Evolutionary conservation across 352 stramenopile genomes (phyloP).

Genomic region (Globisporangium camurandrum): DNA sequence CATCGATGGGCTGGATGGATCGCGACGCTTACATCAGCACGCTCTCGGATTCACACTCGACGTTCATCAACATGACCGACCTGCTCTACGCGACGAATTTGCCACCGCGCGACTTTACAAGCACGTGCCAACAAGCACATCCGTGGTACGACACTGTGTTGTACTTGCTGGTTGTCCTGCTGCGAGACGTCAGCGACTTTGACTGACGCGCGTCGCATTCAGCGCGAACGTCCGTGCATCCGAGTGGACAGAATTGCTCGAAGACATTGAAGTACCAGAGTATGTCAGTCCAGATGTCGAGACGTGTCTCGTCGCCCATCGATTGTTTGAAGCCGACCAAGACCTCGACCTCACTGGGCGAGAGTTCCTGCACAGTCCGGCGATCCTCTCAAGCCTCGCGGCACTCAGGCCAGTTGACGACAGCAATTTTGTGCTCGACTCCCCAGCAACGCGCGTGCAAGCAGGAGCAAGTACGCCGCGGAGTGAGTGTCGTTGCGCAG

Average conservation of each 20-base stretch:
- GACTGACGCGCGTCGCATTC: neutral
- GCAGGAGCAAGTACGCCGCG: neutral
- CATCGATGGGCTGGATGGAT: neutral
- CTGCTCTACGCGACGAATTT: constrained; percentile 2
- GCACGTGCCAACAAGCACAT: neutral
- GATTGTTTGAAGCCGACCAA: constrained; percentile 35
- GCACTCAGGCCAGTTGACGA: neutral
- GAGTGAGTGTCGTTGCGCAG: too few species aligned
- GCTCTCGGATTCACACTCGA: neutral
- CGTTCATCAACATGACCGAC: constrained; percentile 12
- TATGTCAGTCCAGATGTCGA: constrained; percentile 70
- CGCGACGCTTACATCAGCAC: neutral
- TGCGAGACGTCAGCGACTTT: neutral
- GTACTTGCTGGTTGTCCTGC: too few species aligned
- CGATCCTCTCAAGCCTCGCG: constrained; percentile 8
- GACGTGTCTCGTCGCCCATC: constrained; percentile 26
- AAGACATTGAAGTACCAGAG: constrained; percentile 27
- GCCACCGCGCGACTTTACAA: neutral
- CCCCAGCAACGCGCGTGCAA: neutral
- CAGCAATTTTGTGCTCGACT: constrained; percentile 1
- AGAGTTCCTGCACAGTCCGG: constrained; percentile 58
- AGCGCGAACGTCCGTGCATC: constrained; percentile 22
- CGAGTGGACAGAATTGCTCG: constrained; percentile 50
- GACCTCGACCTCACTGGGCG: constrained; percentile 52
- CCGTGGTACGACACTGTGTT: neutral